These are phyloP conservation scores for Phanerochaete carnosa DNA, from an alignment of 768 basidiomycete genomes.

Conservation along the genomic window DNA sequence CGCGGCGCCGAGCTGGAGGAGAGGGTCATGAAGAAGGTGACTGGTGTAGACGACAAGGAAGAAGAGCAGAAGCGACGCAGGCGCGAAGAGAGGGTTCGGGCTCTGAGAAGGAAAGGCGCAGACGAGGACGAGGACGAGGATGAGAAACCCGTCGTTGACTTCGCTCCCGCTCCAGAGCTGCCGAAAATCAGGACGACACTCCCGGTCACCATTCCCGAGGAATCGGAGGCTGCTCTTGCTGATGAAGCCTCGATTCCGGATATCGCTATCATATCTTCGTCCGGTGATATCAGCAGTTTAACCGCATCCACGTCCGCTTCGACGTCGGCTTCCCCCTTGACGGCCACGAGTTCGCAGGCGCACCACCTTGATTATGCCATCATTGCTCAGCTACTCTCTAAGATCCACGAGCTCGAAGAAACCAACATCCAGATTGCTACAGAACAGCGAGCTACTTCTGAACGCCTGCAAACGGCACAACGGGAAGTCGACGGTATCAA, in stretches of 20 bases:
- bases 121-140: conserved; percentile 1
- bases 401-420: conserved; percentile 75
- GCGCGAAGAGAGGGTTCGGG: conserved; percentile 48
- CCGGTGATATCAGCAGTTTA: conserved; percentile 14
- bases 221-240: background rate
- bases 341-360: background rate
- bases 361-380: conserved; percentile 38
- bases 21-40: conserved; percentile 40
- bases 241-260: background rate
- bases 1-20: conserved; percentile 71
- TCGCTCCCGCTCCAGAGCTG: conserved; percentile 23
- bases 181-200: conserved; percentile 1
- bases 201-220: background rate
- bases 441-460: conserved; percentile 60
- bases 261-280: background rate
- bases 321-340: background rate
- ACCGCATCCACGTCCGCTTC: conserved; percentile 8
- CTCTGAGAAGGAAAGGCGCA: conserved; percentile 37
- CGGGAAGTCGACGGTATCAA: conserved; percentile 69
- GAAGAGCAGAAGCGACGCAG: conserved; percentile 39
- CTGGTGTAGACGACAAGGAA: conserved; percentile 26
- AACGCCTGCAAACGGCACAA: conserved; percentile 65
- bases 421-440: conserved; percentile 64
- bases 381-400: conserved; percentile 66
- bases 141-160: conserved; percentile 19